These are phyloP conservation scores for Anaeramoeba flamelloides DNA, from an alignment of 78 protist genomes.

Conservation along the genomic window DNA sequence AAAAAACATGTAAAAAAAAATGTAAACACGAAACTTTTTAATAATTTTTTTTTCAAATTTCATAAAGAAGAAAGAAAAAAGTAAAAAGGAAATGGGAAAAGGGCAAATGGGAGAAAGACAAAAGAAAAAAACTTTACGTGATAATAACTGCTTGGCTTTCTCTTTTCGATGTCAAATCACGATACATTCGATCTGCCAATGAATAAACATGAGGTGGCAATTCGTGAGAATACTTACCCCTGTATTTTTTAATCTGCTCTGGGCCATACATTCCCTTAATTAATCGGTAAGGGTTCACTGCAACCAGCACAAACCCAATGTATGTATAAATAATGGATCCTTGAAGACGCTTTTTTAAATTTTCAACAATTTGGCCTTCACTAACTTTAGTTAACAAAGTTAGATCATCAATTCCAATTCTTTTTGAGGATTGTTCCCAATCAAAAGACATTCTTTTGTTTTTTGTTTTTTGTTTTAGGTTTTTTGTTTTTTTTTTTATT, in stretches of 20 bases:
- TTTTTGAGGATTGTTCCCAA: neutral
- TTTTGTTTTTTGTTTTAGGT: no score
- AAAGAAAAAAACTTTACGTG: no score
- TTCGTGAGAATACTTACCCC: neutral
- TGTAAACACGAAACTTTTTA: constrained; percentile 13
- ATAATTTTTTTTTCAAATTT: neutral
- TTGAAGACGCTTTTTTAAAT: neutral
- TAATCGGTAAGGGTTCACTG: neutral
- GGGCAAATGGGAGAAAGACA: no score
- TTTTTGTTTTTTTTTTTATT: no score
- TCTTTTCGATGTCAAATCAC: neutral
- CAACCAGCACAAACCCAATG: neutral
- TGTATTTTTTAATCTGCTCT: neutral
- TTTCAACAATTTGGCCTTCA: neutral
- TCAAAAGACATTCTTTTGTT: neutral
- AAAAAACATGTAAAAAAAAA: no score
- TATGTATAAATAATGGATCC: neutral
- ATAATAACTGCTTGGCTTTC: neutral
- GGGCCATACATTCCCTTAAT: neutral
- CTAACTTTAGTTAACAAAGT: neutral
- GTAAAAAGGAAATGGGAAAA: no score
- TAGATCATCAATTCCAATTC: neutral
- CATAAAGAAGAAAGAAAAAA: no score
- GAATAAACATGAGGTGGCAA: constrained; percentile 23
- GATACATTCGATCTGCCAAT: constrained; percentile 20